Conservation (phyloP, 495 filamentous ascomycete genomes). For the Neohortaea acidophila region DNA sequence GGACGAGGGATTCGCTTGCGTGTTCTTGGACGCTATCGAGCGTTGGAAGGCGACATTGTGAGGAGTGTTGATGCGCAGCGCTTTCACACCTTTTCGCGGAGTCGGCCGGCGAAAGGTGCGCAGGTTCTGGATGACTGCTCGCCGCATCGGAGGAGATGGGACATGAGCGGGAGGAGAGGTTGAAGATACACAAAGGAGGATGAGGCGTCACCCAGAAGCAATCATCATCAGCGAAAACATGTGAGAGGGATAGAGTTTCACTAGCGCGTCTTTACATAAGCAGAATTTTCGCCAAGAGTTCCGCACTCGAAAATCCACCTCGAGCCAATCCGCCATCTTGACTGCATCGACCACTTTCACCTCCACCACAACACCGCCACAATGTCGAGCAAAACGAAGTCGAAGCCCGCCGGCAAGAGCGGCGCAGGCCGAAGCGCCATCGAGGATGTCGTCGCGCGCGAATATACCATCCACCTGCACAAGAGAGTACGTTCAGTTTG, state of each 20-base stretch:
- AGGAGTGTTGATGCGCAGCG: conserved; percentile 10
- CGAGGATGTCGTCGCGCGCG: conserved; percentile 92
- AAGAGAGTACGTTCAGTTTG: conserved; percentile 87
- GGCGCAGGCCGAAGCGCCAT: conserved; percentile 69
- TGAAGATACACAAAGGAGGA: neutral
- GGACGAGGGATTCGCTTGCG: conserved; percentile 7
- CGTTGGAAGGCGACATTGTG: conserved; percentile 17
- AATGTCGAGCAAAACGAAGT: conserved; percentile 20
- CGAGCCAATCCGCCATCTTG: neutral
- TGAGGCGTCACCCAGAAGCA: too few relatives aligned
- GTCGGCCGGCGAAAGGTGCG: conserved; percentile 18
- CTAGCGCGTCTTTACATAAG: too few relatives aligned
- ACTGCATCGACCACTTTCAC: too few relatives aligned
- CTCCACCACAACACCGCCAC: neutral
- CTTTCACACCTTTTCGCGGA: conserved; percentile 15
- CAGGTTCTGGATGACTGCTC: conserved; percentile 17
- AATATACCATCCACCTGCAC: conserved; percentile 99
- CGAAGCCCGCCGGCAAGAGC: conserved; percentile 55
- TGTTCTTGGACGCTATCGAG: conserved; percentile 11
- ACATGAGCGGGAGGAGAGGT: neutral
- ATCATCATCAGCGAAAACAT: too few relatives aligned
- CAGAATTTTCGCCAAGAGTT: too few relatives aligned
- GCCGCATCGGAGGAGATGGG: conserved; percentile 9
- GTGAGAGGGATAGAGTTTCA: too few relatives aligned
- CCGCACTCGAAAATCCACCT: too few relatives aligned